A percentile compares a stretch with the other conserved stretches of the same genome.
These are phyloP conservation scores for Starmerella powellii DNA, from an alignment of 805 yeast species.

Conservation along the genomic window DNA sequence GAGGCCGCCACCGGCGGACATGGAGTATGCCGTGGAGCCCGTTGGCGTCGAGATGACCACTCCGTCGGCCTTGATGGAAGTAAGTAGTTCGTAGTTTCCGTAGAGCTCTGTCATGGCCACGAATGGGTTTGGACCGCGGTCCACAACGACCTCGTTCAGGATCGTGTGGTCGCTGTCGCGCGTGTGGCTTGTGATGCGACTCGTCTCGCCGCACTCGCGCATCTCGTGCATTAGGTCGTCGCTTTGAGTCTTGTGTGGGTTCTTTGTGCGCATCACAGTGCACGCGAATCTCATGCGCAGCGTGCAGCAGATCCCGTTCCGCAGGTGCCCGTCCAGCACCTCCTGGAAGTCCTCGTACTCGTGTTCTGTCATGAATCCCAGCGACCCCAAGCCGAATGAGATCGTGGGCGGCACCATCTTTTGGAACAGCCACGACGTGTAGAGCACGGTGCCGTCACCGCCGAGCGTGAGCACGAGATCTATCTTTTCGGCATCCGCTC, in stretches of 20 bases:
- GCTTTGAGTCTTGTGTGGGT: slow-evolving; percentile 27
- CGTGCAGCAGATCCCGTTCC: slow-evolving; percentile 62
- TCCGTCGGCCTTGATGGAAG: slow-evolving; percentile 92
- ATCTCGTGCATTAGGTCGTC: slow-evolving; percentile 33
- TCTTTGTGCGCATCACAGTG: slow-evolving; percentile 36
- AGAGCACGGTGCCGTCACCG: slow-evolving; percentile 92
- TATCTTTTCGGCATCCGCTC: slow-evolving; percentile 36
- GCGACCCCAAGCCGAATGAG: slow-evolving; percentile 76
- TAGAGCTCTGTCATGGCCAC: slow-evolving; percentile 80
- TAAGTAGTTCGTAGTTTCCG: slow-evolving; percentile 73
- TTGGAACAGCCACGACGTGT: slow-evolving; percentile 78
- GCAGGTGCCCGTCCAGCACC: slow-evolving; percentile 45
- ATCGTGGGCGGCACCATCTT: slow-evolving; percentile 81
- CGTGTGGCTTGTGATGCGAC: slow-evolving; percentile 16
- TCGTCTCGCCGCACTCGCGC: slow-evolving; percentile 30
- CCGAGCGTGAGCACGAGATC: slow-evolving; percentile 84
- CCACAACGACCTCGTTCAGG: slow-evolving; percentile 78
- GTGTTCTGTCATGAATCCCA: slow-evolving; percentile 86
- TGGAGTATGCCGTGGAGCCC: slow-evolving; percentile 90
- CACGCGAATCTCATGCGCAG: slow-evolving; percentile 82
- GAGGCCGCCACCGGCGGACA: slow-evolving; percentile 89
- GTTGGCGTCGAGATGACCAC: slow-evolving; percentile 88
- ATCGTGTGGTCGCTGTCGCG: slow-evolving; percentile 44
- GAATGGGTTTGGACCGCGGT: slow-evolving; percentile 88
- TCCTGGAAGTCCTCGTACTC: slow-evolving; percentile 60